Percentiles rank a stretch among this genome's conserved stretches.
These are phyloP conservation scores for Thelonectria blattea DNA, from an alignment of 2,329 filamentous ascomycete species.

Conservation along the genomic window DNA sequence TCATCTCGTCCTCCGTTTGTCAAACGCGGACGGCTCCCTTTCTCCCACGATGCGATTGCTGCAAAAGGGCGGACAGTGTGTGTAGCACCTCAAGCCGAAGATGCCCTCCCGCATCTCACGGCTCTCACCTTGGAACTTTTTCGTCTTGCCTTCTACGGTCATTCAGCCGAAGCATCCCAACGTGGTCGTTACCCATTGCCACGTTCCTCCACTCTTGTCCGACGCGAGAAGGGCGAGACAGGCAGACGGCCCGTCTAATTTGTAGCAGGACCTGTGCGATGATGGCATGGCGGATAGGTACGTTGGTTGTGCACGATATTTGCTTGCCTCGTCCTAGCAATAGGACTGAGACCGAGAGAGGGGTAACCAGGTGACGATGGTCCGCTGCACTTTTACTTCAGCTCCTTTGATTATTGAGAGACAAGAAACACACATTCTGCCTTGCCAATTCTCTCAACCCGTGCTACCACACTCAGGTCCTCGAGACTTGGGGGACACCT, in stretches of 20 bases:
- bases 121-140: slow-evolving; percentile 18
- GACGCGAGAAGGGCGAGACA: slow-evolving; percentile 22
- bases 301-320: slow-evolving; percentile 15
- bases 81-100: slow-evolving; percentile 17
- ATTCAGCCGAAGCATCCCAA: slow-evolving; percentile 33
- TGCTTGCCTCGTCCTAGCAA: slow-evolving; percentile 9
- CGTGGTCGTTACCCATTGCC: slow-evolving; percentile 24
- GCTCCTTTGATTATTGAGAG: neutral
- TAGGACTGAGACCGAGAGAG: slow-evolving; percentile 1
- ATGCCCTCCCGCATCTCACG: slow-evolving; percentile 5
- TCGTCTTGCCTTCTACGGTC: slow-evolving; percentile 27
- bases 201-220: slow-evolving; percentile 25
- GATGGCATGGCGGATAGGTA: slow-evolving; percentile 22
- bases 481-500: neutral
- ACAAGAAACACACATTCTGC: neutral
- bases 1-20: neutral
- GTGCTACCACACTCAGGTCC: slow-evolving; percentile 9
- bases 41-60: neutral
- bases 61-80: neutral
- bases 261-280: slow-evolving; percentile 17
- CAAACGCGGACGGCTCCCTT: neutral
- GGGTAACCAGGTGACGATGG: slow-evolving; percentile 3
- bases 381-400: neutral
- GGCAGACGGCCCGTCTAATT: slow-evolving; percentile 15
- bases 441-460: slow-evolving; percentile 9